Percentiles rank a stretch among this genome's conserved stretches.
Evolutionary conservation across 257 asterid species (phyloP).

Genomic region (Primulina huaijiensis): DNA sequence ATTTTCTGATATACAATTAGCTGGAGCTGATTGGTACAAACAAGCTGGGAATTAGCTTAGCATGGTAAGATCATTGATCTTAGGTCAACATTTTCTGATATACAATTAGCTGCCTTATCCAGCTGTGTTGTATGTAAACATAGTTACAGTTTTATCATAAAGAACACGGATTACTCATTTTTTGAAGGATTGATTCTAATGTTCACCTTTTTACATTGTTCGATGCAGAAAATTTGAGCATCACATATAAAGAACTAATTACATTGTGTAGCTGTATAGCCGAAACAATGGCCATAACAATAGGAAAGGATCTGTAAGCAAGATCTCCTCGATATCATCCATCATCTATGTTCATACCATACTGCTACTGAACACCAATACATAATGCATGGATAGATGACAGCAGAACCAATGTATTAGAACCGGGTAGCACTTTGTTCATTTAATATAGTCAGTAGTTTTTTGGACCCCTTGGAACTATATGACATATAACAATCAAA

Average conservation of each 20-base stretch:
- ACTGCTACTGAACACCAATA: constrained; percentile 44
- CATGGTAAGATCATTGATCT: constrained; percentile 44
- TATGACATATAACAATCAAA: constrained; percentile 44
- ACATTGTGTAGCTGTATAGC: constrained; percentile 67
- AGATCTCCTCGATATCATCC: constrained; percentile 50
- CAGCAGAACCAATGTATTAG: constrained; percentile 64
- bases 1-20: not conserved
- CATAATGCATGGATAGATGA: constrained; percentile 65
- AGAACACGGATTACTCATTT: not conserved
- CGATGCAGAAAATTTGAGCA: constrained; percentile 75
- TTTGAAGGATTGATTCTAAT: constrained; percentile 14
- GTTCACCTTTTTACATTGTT: constrained; percentile 16
- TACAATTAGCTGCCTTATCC: not conserved
- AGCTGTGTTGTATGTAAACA: not conserved
- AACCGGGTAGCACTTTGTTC: constrained; percentile 52
- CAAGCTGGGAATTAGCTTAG: constrained; percentile 45
- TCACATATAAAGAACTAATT: constrained; percentile 48
- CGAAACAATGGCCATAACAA: constrained; percentile 46
- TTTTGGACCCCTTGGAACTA: constrained; percentile 54
- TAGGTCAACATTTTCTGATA: not conserved
- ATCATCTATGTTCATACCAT: constrained; percentile 43
- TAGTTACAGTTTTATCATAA: not conserved
- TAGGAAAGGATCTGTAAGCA: constrained; percentile 46
- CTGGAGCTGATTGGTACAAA: constrained; percentile 36
- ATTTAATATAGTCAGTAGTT: constrained; percentile 43